Base-by-base conservation (phyloP, 768 basidiomycete species). In the Boletus bicolor region DNA sequence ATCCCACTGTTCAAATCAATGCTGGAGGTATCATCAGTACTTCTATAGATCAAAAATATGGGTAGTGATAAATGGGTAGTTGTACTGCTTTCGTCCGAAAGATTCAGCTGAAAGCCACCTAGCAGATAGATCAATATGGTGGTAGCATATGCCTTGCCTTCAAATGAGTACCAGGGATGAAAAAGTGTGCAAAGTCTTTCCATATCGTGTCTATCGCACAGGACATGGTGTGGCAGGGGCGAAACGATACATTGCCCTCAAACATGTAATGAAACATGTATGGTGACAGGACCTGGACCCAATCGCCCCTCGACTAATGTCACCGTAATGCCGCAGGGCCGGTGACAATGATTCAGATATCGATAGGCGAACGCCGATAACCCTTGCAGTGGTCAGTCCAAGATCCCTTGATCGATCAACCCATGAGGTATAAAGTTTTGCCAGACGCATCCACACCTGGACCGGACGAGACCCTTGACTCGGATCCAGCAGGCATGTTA, bases 391-490 rank as follows among this genome's bases (percentile, higher is more conserved):
- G 42, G 24, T 21, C 24, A 26, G 37, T 38, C 7, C 21, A 24
- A 24, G 21, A 24, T 24, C 21, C 21, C 21, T 24, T 24, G 53
- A 60, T 62, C 38, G 47, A 62, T 58, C 51, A 15, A 10, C 21
- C 38, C 62, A 55, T 37, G 62, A 59, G 61, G 50, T 21, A 39
- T 50, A 60, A 49, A 34, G 57, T 64, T 53, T 49, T 42, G 26
- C 36, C 9, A 12, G 7, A 39, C 17, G 21, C 32, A 17, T 48
- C 54, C 59, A 44, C 57, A 9, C 32, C 10, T 35, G 8, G 19
- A 36, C 12, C 10, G 57, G 32, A 30, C 30, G 10, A 30, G 38
- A 32, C 34, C 34, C n/a, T 39, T 34, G 43, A 38, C 44, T 61
- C 21, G 41, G 46, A 41, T 49, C 45, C 46, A 49, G 14, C 17